Percentiles rank a stretch among this genome's conserved stretches.
phyloP scores from a whole-genome alignment of 2,329 filamentous ascomycete genomes.

The Dothiorella sarmentorum region DNA sequence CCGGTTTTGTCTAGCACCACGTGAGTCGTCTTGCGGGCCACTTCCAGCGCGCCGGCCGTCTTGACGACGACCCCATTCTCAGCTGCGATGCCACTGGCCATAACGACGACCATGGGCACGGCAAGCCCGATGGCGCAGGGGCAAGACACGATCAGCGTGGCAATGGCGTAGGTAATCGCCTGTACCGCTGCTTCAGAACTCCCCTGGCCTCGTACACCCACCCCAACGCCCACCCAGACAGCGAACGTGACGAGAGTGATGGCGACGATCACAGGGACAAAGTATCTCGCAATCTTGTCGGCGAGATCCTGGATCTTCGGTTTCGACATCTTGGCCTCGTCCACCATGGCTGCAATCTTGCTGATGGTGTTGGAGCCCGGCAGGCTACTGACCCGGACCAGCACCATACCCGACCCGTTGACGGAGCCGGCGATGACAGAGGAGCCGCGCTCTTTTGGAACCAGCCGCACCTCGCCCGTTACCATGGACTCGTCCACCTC shows the following conservation, averaged over 20 bases:
- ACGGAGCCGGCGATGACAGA: slow-evolving; percentile 63
- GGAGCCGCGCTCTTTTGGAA: slow-evolving; percentile 55
- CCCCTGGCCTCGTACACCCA: slow-evolving; percentile 29
- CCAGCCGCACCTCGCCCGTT: slow-evolving; percentile 65
- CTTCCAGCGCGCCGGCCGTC: slow-evolving; percentile 60
- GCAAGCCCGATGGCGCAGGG: slow-evolving; percentile 74
- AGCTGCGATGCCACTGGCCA: slow-evolving; percentile 67
- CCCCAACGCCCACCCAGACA: slow-evolving; percentile 63
- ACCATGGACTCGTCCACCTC: slow-evolving; percentile 76
- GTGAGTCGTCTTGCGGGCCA: slow-evolving; percentile 59
- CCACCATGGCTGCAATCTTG: slow-evolving; percentile 66
- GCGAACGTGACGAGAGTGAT: slow-evolving; percentile 59
- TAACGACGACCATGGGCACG: slow-evolving; percentile 74
- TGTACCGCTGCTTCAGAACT: slow-evolving; percentile 46
- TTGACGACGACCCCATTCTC: slow-evolving; percentile 66
- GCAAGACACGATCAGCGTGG: slow-evolving; percentile 73
- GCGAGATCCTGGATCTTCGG: slow-evolving; percentile 66
- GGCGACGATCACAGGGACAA: slow-evolving; percentile 62
- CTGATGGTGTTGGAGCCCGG: slow-evolving; percentile 70
- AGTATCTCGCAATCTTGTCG: slow-evolving; percentile 64
- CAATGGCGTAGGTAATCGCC: slow-evolving; percentile 69
- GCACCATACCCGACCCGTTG: slow-evolving; percentile 51
- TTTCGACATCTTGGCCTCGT: slow-evolving; percentile 66
- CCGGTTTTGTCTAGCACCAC: slow-evolving; percentile 81
- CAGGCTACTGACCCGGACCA: slow-evolving; percentile 55